A percentile compares a stretch with the other conserved stretches of the same genome.
These are phyloP conservation scores for Hymenoscyphus scutula DNA, from an alignment of 2,329 filamentous ascomycete genomes.

Conservation along the genomic window DNA sequence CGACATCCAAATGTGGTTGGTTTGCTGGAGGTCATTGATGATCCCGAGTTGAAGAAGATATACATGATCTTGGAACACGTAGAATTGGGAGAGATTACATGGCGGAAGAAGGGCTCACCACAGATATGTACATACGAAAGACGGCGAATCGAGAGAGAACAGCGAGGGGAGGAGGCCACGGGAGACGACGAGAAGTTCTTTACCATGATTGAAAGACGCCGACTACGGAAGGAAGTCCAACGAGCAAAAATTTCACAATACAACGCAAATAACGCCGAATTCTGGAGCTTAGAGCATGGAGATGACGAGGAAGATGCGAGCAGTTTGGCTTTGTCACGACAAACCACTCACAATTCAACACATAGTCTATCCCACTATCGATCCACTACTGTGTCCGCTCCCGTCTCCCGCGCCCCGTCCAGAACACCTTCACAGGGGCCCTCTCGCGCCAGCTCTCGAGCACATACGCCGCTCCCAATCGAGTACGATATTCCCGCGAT, in stretches of 20 bases:
- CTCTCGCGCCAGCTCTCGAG: slow-evolving; percentile 32
- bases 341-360: slow-evolving; percentile 32
- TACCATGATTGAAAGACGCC: slow-evolving; percentile 57
- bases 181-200: slow-evolving; percentile 58
- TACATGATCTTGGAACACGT: slow-evolving; percentile 97
- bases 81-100: slow-evolving; percentile 88
- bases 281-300: slow-evolving; percentile 84
- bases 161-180: slow-evolving; percentile 53
- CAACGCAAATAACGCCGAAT: slow-evolving; percentile 54
- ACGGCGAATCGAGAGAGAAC: slow-evolving; percentile 72
- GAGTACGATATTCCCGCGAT: slow-evolving; percentile 39
- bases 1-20: slow-evolving; percentile 96
- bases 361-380: slow-evolving; percentile 22
- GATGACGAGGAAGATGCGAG: slow-evolving; percentile 47
- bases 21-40: slow-evolving; percentile 94
- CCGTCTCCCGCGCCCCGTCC: slow-evolving; percentile 31
- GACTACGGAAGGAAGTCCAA: slow-evolving; percentile 56
- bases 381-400: slow-evolving; percentile 29
- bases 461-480: slow-evolving; percentile 37
- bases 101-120: slow-evolving; percentile 83
- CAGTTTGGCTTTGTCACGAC: slow-evolving; percentile 36
- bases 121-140: slow-evolving; percentile 84
- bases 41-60: slow-evolving; percentile 93
- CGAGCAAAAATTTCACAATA: slow-evolving; percentile 53
- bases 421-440: slow-evolving; percentile 31